phyloP scores from a whole-genome alignment of 2,329 filamentous ascomycete species.

The Pleurostoma richardsiae region DNA sequence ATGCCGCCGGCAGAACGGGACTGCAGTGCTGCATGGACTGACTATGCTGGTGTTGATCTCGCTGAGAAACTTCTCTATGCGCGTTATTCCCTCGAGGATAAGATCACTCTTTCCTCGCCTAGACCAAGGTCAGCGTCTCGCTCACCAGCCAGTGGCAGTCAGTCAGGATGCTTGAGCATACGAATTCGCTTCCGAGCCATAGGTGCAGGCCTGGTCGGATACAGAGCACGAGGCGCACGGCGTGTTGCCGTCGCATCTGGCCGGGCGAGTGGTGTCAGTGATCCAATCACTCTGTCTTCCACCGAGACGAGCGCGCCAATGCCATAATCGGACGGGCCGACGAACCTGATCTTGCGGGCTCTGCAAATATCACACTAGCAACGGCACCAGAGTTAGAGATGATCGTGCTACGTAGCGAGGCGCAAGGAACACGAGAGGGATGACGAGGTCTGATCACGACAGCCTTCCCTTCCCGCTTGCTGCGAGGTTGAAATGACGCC shows the following conservation, averaged over 20 bases:
- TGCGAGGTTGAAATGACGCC: no score
- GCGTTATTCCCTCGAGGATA: constrained; percentile 43
- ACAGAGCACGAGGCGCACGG: constrained; percentile 34
- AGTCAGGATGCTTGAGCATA: constrained; percentile 17
- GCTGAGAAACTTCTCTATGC: constrained; percentile 39
- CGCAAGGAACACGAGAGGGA: no score
- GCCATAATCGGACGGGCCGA: background rate
- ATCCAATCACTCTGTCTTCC: no score
- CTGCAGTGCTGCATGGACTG: constrained; percentile 9
- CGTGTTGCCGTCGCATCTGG: constrained; percentile 40
- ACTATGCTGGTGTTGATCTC: constrained; percentile 37
- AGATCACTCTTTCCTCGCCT: constrained; percentile 46
- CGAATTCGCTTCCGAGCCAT: constrained; percentile 37
- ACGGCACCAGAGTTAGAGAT: constrained; percentile 2
- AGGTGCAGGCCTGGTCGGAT: constrained; percentile 31
- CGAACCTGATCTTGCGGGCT: constrained; percentile 39
- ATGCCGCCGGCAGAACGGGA: background rate
- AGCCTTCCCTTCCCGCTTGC: no score
- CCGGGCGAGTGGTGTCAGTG: background rate
- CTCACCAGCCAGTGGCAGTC: constrained; percentile 1
- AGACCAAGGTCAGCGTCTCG: background rate
- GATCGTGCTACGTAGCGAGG: no score
- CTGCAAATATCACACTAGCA: constrained; percentile 41
- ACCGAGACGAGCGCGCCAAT: no score
- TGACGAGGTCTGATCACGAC: no score